Conservation (phyloP, 75 land plant species). For the Larix kaempferi region DNA sequence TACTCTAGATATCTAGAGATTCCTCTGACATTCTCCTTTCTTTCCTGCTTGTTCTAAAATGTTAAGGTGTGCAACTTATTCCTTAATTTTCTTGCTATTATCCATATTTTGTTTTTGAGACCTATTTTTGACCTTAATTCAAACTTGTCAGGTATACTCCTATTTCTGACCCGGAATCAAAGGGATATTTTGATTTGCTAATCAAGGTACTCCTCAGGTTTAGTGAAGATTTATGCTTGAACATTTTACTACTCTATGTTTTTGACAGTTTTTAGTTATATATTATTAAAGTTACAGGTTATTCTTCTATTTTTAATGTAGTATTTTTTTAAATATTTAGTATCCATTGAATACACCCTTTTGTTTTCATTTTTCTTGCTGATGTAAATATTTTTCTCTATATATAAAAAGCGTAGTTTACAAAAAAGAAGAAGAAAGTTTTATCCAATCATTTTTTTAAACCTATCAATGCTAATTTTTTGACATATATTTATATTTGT, state of each 20-base stretch:
- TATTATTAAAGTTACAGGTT: not conserved
- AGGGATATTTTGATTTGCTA: constrained; percentile 91
- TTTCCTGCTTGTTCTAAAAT: no score
- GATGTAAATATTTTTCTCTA: no score
- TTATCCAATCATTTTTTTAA: not conserved
- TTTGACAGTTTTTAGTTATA: not conserved
- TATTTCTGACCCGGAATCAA: constrained; percentile 77
- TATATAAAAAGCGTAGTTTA: not conserved
- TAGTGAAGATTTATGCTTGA: constrained; percentile 8
- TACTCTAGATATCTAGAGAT: no score
- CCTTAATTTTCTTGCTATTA: no score
- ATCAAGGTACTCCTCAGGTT: constrained; percentile 61
- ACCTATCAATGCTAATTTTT: not conserved
- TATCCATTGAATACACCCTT: no score
- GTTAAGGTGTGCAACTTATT: no score
- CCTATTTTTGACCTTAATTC: no score
- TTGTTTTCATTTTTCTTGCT: no score
- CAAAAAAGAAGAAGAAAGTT: not conserved
- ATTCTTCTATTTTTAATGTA: not conserved
- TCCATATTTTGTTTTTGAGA: no score
- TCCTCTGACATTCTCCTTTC: no score
- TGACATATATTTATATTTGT: not conserved
- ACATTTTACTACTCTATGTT: not conserved
- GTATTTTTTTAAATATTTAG: no score
- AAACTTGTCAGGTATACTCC: constrained; percentile 78